These are phyloP conservation scores for Lactifluus piperatus DNA, from an alignment of 768 basidiomycete genomes.

Conservation along the genomic window DNA sequence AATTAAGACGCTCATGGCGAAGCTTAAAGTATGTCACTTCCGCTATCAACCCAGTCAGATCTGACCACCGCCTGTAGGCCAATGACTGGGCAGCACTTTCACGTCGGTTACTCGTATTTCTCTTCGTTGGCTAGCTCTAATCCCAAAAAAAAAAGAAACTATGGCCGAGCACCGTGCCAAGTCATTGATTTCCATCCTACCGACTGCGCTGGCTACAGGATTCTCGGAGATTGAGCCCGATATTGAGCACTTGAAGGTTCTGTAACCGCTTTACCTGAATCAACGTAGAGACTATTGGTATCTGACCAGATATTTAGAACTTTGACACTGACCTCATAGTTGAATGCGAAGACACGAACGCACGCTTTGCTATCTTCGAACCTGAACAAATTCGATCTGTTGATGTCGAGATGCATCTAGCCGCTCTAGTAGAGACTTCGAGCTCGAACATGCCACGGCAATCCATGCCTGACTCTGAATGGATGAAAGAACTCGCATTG, in stretches of 20 bases:
- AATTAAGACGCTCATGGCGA: conserved; percentile 11
- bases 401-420: conserved; percentile 24
- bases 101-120: conserved; percentile 33
- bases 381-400: conserved; percentile 15
- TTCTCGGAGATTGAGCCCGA: conserved; percentile 38
- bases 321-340: conserved; percentile 41
- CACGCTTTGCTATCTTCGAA: conserved; percentile 29
- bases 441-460: conserved; percentile 27
- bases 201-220: conserved; percentile 41
- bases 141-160: conserved; percentile 31
- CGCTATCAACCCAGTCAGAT: not conserved
- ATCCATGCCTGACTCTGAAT: conserved; percentile 32
- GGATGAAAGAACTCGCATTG: conserved; percentile 31
- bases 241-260: conserved; percentile 43
- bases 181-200: conserved; percentile 32
- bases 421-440: conserved; percentile 25
- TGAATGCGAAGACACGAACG: conserved; percentile 30
- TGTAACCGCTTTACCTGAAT: not conserved
- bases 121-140: not conserved
- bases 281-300: no score
- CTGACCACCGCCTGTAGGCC: conserved; percentile 29
- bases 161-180: conserved; percentile 39
- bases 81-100: conserved; percentile 61
- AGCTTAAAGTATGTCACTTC: not conserved
- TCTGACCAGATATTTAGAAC: conserved; percentile 30